Base-by-base conservation (phyloP, 2,329 filamentous ascomycete species). In the Paecilomyces dactylethromorphus region DNA sequence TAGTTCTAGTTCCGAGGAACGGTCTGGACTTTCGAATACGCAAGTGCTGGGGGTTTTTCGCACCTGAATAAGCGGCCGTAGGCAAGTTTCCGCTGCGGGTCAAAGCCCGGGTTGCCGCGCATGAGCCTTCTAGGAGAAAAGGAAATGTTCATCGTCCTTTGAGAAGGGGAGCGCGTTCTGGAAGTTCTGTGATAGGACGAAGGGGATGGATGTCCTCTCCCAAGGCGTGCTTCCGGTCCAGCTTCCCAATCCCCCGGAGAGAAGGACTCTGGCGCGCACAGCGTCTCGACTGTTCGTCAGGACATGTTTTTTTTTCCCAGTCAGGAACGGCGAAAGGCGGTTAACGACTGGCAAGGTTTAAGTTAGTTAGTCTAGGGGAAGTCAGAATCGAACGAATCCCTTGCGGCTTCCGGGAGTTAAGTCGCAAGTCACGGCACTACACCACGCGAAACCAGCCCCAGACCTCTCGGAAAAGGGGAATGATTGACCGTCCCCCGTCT, bases 361-460 rank as follows among this genome's bases (percentile, higher is more conserved):
- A n/a, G 18, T 29, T 29, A 29, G 7, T 5, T 29, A 29, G 26
- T 29, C 35, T 52, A 52, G 50, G 26, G 50, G 22, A 45, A 18
- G 22, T 24, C 24, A 13, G 50, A 29, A 29, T 52, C 15, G 22
- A 13, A n/a, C 50, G 50, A 52, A 52, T 52, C 50, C 50, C 21
- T 52, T 52, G 26, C 50, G 26, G 50, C 50, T 52, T 29, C 50
- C 50, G 11, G 50, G 21, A 52, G 50, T 52, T 21, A 24, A 52
- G 50, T 29, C 22, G 50, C 18, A 18, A 21, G 21, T 24, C n/a
- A 21, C 21, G 22, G 21, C 21, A 12, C 24, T 24, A 29, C 21
- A 52, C 50, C 50, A 52, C 50, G 50, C 50, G 50, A 52, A 52
- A 52, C 50, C 50, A 45, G 50, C 50, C 50, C 50, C 50, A 52